Conservation (phyloP, 2,329 filamentous ascomycete genomes). For the Nothopassalora personata region DNA sequence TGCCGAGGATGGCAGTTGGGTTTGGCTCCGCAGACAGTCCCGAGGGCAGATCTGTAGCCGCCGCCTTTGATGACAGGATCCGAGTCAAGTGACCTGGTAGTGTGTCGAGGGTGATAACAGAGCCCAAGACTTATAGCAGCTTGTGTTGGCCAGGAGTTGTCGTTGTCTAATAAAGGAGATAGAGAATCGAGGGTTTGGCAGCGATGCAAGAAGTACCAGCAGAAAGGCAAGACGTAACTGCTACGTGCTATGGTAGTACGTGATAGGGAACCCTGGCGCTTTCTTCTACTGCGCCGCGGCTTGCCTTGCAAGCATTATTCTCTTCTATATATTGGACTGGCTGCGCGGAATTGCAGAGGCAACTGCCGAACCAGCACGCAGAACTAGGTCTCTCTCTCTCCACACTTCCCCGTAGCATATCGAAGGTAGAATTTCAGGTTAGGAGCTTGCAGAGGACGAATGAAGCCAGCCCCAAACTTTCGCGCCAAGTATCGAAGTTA, state of each 20-base stretch:
- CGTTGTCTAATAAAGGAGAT: not conserved
- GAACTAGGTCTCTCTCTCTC: not conserved
- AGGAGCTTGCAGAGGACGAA: too few species aligned
- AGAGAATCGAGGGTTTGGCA: not conserved
- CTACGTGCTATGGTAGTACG: not conserved
- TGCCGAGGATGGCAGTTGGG: not conserved
- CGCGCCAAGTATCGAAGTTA: not conserved
- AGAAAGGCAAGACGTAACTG: not conserved
- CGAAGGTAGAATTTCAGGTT: not conserved
- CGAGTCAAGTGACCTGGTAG: not conserved
- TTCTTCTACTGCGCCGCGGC: not conserved
- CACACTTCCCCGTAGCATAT: not conserved
- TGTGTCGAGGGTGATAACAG: not conserved
- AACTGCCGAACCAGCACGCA: not conserved
- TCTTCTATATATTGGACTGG: not conserved
- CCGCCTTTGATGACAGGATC: not conserved
- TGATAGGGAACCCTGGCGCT: not conserved
- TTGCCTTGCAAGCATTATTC: not conserved
- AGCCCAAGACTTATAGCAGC: not conserved
- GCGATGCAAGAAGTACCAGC: not conserved
- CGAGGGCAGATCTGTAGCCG: conserved; percentile 1
- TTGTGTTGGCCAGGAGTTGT: not conserved
- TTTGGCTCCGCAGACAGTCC: not conserved
- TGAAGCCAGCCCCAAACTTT: not conserved
- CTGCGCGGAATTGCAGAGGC: not conserved